Evolutionary conservation across 129 eudicot genomes (phyloP).

Genomic region (Arctium lappa): DNA sequence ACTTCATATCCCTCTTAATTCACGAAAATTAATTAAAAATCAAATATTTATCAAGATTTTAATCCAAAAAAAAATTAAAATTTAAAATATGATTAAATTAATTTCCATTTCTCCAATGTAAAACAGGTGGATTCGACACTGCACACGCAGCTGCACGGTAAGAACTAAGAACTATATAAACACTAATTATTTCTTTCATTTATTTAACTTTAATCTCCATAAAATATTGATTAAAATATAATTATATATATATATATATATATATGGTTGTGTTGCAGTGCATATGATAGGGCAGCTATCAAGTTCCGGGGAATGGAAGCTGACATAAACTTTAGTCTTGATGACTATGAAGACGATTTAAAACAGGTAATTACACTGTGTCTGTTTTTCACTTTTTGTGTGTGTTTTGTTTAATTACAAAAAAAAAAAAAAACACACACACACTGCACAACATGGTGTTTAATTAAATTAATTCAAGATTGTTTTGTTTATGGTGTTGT

Average conservation of each 20-base stretch:
- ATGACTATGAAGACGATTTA: conserved; percentile 78
- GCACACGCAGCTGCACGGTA: conserved; percentile 97
- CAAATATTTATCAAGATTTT: conserved; percentile 8
- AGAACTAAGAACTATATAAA: conserved; percentile 30
- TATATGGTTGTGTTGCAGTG: conserved; percentile 33
- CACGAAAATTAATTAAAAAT: not conserved
- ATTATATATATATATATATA: not conserved
- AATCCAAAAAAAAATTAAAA: not conserved
- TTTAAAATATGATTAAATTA: not conserved
- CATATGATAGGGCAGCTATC: conserved; percentile 89
- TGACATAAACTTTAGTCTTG: conserved; percentile 79
- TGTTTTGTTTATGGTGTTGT: conserved; percentile 12
- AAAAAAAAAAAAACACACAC: not conserved
- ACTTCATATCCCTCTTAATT: not conserved
- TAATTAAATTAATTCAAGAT: conserved; percentile 20
- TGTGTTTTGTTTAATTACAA: not conserved
- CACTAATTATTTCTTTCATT: not conserved
- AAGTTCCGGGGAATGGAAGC: conserved; percentile 90
- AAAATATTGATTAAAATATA: not conserved
- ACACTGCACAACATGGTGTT: not conserved
- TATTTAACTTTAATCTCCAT: not conserved
- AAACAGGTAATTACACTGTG: conserved; percentile 61
- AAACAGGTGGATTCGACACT: conserved; percentile 88
- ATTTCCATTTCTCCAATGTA: not conserved
- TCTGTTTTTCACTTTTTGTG: conserved; percentile 10